Conservation (phyloP, 2,329 filamentous ascomycete genomes). For the Colletotrichum scovillei region DNA sequence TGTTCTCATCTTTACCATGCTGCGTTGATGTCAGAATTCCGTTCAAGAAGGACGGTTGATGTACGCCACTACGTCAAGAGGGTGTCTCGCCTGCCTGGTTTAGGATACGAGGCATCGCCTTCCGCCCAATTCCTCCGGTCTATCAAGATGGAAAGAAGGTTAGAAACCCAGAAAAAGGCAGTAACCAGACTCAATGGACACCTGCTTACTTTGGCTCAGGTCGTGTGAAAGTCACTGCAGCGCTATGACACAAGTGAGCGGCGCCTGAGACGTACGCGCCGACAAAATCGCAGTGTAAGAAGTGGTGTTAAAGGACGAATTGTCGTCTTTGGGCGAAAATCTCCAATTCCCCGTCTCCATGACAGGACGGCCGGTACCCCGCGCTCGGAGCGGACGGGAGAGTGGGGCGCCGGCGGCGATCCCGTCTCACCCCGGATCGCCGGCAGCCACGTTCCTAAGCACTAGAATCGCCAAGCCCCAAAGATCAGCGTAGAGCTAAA, state of each 20-base stretch:
- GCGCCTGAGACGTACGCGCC: background rate
- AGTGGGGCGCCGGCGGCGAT: background rate
- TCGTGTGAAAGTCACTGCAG: no score
- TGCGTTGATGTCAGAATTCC: background rate
- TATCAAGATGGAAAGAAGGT: background rate
- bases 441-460: constrained; percentile 5
- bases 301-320: background rate
- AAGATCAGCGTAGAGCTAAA: background rate
- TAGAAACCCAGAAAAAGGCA: background rate
- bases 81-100: constrained; percentile 21
- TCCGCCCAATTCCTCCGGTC: background rate
- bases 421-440: constrained; percentile 2
- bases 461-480: constrained; percentile 10
- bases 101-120: constrained; percentile 19
- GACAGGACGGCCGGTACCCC: background rate
- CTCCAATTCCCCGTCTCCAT: background rate
- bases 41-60: background rate
- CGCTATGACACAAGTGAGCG: background rate
- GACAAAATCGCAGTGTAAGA: no score
- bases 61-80: background rate
- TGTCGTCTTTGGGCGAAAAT: background rate
- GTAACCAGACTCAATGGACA: background rate
- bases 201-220: no score
- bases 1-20: background rate
- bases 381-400: constrained; percentile 12